phyloP scores from a whole-genome alignment of 306 rosid genomes.

The Adenanthera pavonina region DNA sequence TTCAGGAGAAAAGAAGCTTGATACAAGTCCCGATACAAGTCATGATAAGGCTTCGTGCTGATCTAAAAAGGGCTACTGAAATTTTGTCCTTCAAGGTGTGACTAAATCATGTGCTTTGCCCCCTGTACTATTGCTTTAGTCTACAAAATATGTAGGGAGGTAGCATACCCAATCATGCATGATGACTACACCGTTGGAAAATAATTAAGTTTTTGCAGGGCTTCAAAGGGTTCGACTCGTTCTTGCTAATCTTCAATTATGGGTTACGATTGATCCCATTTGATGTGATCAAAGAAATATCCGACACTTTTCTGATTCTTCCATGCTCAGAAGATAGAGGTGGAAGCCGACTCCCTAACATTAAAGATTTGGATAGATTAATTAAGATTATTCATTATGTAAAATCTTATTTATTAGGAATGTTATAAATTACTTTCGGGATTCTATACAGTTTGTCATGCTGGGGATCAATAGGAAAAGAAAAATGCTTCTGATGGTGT shows the following conservation, averaged over 20 bases:
- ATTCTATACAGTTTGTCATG: conserved; percentile 4
- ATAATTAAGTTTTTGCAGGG: conserved; percentile 39
- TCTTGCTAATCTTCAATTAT: conserved; percentile 34
- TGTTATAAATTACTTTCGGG: conserved; percentile 8
- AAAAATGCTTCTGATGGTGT: neutral
- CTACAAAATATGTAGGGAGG: conserved; percentile 9
- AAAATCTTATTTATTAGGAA: conserved; percentile 20
- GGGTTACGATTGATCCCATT: conserved; percentile 34
- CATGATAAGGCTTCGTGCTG: conserved; percentile 34
- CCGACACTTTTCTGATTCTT: conserved; percentile 25
- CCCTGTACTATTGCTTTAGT: conserved; percentile 20
- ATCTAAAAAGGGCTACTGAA: conserved; percentile 11
- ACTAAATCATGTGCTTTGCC: neutral
- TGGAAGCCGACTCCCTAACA: conserved; percentile 23
- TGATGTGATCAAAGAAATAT: neutral
- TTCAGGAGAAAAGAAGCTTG: conserved; percentile 41
- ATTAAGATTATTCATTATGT: neutral
- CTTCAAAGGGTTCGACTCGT: conserved; percentile 35
- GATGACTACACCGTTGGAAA: conserved; percentile 21
- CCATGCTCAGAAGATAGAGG: conserved; percentile 23
- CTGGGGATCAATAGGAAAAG: neutral
- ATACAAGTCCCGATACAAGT: neutral
- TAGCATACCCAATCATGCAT: conserved; percentile 7
- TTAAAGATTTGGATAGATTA: conserved; percentile 27
- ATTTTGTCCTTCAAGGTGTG: conserved; percentile 32